phyloP scores from a whole-genome alignment of 2,329 filamentous ascomycete genomes.

The Nakataea oryzae region DNA sequence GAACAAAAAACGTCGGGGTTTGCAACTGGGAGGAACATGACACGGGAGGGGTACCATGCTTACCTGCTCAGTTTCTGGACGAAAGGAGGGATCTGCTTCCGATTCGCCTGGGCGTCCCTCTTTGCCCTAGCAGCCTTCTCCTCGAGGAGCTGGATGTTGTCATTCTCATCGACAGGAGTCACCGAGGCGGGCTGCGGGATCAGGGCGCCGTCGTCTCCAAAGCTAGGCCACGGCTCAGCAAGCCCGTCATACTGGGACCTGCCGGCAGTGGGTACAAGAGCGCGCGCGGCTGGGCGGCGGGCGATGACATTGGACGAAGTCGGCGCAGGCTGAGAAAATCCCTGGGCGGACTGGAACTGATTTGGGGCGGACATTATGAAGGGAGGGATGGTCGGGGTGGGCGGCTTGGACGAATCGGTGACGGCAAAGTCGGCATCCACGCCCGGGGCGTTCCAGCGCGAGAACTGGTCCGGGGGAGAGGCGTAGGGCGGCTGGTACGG shows the following conservation, averaged over 20 bases:
- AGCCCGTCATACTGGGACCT: conserved; percentile 25
- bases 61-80: conserved; percentile 97
- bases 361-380: conserved; percentile 26
- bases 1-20: not conserved
- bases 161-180: conserved; percentile 37
- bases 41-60: conserved; percentile 20
- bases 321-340: conserved; percentile 15
- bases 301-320: conserved; percentile 39
- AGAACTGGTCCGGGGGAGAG: conserved; percentile 34
- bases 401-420: conserved; percentile 23
- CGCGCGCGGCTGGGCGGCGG: conserved; percentile 38
- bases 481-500: conserved; percentile 38
- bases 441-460: conserved; percentile 29
- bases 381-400: conserved; percentile 19
- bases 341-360: conserved; percentile 18
- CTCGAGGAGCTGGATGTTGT: conserved; percentile 71
- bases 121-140: conserved; percentile 72
- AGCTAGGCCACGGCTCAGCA: conserved; percentile 28
- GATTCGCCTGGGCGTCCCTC: conserved; percentile 76
- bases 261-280: conserved; percentile 32
- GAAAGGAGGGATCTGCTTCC: conserved; percentile 95
- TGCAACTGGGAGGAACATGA: not conserved
- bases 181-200: conserved; percentile 22
- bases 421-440: conserved; percentile 19
- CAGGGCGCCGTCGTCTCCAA: conserved; percentile 30